Conservation (phyloP, 1,284 basidiomycete genomes). For the Moesziomyces aphidis region DNA sequence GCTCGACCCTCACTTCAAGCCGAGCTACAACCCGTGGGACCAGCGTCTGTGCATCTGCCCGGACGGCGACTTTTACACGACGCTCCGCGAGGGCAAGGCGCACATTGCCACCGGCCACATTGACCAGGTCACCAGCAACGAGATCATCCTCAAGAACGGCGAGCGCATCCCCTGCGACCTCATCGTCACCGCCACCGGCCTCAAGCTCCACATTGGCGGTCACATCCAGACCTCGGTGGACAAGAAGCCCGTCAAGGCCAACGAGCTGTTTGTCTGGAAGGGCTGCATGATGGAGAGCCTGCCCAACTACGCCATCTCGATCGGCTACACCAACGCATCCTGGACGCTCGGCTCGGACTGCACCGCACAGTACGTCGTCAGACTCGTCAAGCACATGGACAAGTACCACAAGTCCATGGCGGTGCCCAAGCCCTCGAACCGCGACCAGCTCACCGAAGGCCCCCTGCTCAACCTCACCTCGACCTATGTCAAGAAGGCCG, state of each 20-base stretch:
- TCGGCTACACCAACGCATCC: conserved; percentile 66
- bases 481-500: conserved; percentile 62
- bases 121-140: conserved; percentile 54
- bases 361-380: conserved; percentile 55
- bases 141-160: conserved; percentile 61
- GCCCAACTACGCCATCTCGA: conserved; percentile 59
- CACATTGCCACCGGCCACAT: conserved; percentile 66
- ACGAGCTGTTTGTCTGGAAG: conserved; percentile 59
- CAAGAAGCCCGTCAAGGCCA: conserved; percentile 40
- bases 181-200: conserved; percentile 66
- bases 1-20: conserved; percentile 67
- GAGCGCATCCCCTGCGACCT: conserved; percentile 62
- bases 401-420: conserved; percentile 44
- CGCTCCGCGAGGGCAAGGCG: conserved; percentile 61
- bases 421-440: conserved; percentile 23
- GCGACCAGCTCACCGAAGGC: conserved; percentile 22
- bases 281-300: conserved; percentile 65
- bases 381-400: conserved; percentile 57
- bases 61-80: conserved; percentile 66
- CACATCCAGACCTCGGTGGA: conserved; percentile 55
- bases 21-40: conserved; percentile 67
- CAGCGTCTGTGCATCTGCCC: conserved; percentile 66
- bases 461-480: conserved; percentile 63
- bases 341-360: conserved; percentile 66
- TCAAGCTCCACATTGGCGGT: conserved; percentile 62